Evolutionary conservation across 2,329 filamentous ascomycete genomes (phyloP).

Genomic region (Arthrinium puccinioides): DNA sequence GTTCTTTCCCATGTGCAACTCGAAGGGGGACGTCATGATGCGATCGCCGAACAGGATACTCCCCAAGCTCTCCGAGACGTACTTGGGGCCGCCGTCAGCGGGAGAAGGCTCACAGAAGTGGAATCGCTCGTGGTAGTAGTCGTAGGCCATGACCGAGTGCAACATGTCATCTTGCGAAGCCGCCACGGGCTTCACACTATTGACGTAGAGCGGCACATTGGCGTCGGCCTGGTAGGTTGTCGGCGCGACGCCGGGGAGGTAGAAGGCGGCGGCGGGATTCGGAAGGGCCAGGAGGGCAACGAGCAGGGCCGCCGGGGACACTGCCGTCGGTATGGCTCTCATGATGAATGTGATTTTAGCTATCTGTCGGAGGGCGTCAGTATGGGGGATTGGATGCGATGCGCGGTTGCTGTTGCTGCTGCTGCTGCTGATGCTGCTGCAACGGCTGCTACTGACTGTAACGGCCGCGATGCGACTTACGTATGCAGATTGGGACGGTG

Average conservation of each 20-base stretch:
- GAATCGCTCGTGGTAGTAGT: constrained; percentile 88
- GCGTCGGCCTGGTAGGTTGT: constrained; percentile 81
- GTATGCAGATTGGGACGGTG: too few relatives aligned
- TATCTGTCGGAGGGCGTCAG: too few relatives aligned
- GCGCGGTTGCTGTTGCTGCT: too few relatives aligned
- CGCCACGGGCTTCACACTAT: constrained; percentile 81
- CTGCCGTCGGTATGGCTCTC: constrained; percentile 37
- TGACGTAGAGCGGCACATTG: constrained; percentile 81
- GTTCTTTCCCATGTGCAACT: constrained; percentile 79
- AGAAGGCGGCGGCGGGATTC: constrained; percentile 66
- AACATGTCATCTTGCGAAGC: constrained; percentile 71
- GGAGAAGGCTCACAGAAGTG: constrained; percentile 78
- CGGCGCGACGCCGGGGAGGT: constrained; percentile 91
- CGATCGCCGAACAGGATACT: constrained; percentile 97
- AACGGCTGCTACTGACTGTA: too few relatives aligned
- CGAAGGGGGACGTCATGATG: constrained; percentile 93
- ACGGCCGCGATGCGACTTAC: too few relatives aligned
- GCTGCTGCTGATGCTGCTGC: too few relatives aligned
- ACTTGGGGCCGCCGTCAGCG: constrained; percentile 54
- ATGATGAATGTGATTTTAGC: constrained; percentile 29
- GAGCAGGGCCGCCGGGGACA: constrained; percentile 40
- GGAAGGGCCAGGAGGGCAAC: constrained; percentile 43
- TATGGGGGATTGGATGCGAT: too few relatives aligned
- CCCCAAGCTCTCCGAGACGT: constrained; percentile 81
- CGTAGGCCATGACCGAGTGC: constrained; percentile 89